Evolutionary conservation across 495 filamentous ascomycete genomes (phyloP).

Genomic region (Margaritispora aquatica): DNA sequence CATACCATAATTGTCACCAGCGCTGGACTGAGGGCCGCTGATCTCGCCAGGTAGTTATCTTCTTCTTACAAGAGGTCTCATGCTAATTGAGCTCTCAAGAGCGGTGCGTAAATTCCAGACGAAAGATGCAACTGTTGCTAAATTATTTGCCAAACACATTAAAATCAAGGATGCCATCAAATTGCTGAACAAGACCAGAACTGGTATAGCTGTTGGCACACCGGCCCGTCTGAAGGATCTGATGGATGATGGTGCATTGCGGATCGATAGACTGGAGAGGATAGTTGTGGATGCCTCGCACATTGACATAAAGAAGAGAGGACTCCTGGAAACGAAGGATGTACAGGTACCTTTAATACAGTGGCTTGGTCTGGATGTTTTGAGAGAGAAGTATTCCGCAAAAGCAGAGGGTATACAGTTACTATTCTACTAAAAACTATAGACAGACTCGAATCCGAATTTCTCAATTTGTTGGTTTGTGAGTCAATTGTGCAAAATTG

Average conservation of each 20-base stretch:
- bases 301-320: conserved; percentile 86
- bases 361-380: conserved; percentile 57
- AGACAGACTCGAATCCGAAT: too few relatives aligned
- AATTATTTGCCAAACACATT: conserved; percentile 97
- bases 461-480: too few relatives aligned
- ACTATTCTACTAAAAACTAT: conserved; percentile 44
- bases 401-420: conserved; percentile 44
- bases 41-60: conserved; percentile 56
- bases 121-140: conserved; percentile 71
- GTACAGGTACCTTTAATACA: conserved; percentile 68
- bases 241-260: conserved; percentile 72
- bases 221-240: conserved; percentile 75
- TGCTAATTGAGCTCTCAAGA: conserved; percentile 31
- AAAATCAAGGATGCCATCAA: conserved; percentile 83
- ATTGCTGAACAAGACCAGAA: conserved; percentile 62
- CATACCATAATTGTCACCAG: conserved; percentile 79
- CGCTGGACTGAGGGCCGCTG: conserved; percentile 76
- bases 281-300: conserved; percentile 86
- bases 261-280: conserved; percentile 59
- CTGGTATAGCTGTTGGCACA: conserved; percentile 84
- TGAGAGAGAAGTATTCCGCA: conserved; percentile 61
- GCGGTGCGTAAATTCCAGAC: conserved; percentile 69
- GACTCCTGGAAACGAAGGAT: conserved; percentile 90
- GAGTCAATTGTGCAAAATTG: too few relatives aligned
- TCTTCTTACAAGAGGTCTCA: not conserved